A percentile compares a stretch with the other conserved stretches of the same genome.
Evolutionary conservation across 345 rosid species (phyloP).

Genomic region (Euphorbia pulcherrima): DNA sequence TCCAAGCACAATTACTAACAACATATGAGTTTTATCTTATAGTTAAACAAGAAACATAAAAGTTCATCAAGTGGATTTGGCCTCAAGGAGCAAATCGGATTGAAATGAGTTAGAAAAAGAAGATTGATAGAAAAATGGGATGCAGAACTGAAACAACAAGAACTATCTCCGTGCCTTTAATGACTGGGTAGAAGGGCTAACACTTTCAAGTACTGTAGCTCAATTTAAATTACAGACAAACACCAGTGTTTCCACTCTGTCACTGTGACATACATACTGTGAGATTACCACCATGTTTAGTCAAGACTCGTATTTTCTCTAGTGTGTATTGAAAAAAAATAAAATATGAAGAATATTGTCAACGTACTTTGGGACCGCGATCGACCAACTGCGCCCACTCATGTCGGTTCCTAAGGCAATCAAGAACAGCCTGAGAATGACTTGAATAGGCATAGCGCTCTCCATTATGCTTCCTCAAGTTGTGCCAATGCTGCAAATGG

Average conservation of each 20-base stretch:
- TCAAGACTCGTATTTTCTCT: not conserved
- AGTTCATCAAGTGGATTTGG: not conserved
- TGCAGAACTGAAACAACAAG: too few species aligned
- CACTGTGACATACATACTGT: not conserved
- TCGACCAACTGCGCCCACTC: slow-evolving; percentile 98
- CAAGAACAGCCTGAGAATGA: slow-evolving; percentile 98
- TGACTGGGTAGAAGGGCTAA: too few species aligned
- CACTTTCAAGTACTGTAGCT: not conserved
- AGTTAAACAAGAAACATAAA: not conserved
- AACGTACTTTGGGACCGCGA: slow-evolving; percentile 93
- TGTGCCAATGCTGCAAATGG: slow-evolving; percentile 82
- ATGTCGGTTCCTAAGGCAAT: slow-evolving; percentile 90
- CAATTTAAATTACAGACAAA: not conserved
- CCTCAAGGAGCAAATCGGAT: too few species aligned
- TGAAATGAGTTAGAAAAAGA: too few species aligned
- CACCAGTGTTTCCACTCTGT: not conserved
- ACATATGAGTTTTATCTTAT: not conserved
- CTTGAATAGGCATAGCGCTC: slow-evolving; percentile 97
- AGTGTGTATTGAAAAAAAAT: not conserved
- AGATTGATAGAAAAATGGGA: too few species aligned
- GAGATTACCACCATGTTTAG: not conserved
- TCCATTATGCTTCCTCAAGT: slow-evolving; percentile 96
- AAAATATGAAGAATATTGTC: not conserved
- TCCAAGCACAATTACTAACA: too few species aligned
- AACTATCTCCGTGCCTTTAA: too few species aligned